phyloP scores from a whole-genome alignment of 2,329 filamentous ascomycete genomes.

The Hypoxylon rubiginosum region DNA sequence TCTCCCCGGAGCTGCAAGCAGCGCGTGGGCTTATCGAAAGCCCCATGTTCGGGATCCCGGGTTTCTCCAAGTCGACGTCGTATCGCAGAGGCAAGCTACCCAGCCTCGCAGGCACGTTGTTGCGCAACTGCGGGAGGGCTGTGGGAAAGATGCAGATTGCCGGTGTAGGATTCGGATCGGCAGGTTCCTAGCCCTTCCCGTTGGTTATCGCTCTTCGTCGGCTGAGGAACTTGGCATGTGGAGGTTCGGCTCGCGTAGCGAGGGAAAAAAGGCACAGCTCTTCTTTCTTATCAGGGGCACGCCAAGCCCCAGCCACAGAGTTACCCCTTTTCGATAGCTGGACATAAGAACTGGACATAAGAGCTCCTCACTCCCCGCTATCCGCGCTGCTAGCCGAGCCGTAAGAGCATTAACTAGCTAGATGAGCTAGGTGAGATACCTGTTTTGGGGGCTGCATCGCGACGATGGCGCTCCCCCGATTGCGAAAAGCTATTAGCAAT shows the following conservation, averaged over 20 bases:
- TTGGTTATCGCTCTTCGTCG: conserved; percentile 2
- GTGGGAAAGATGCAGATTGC: neutral
- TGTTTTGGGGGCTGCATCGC: neutral
- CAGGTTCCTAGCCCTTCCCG: conserved; percentile 16
- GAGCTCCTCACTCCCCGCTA: conserved; percentile 1
- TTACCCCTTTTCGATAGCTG: neutral
- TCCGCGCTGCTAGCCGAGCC: neutral
- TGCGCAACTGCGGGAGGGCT: neutral
- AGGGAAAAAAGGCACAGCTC: conserved; percentile 3
- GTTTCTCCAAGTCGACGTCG: conserved; percentile 21
- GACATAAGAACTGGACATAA: too few species aligned
- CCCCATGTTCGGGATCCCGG: conserved; percentile 16
- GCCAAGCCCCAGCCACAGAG: neutral
- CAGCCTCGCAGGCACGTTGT: conserved; percentile 6
- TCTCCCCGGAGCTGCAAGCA: conserved; percentile 17
- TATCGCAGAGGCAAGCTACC: conserved; percentile 17
- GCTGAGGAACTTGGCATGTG: conserved; percentile 13
- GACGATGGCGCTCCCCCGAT: neutral
- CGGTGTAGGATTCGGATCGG: conserved; percentile 10
- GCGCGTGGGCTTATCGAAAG: conserved; percentile 22
- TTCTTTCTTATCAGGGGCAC: neutral
- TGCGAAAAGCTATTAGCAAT: neutral
- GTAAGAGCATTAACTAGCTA: neutral
- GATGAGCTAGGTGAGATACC: neutral
- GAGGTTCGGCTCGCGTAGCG: neutral